These are phyloP conservation scores for Capronia epimyces DNA, from an alignment of 2,329 filamentous ascomycete species.

Conservation along the genomic window DNA sequence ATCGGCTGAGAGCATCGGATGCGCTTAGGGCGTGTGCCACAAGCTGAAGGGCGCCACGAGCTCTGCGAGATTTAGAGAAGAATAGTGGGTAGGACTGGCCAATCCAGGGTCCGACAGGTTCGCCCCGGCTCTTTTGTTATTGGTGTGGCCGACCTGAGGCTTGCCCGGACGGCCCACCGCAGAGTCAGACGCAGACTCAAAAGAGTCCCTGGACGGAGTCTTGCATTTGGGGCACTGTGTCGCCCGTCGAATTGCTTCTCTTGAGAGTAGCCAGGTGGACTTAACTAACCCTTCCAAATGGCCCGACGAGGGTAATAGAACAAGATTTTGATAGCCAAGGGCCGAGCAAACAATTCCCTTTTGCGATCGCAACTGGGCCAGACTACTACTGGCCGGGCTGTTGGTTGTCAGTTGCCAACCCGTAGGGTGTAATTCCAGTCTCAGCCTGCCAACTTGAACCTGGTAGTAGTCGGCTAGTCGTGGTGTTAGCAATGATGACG, in stretches of 20 bases:
- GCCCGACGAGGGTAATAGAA: not conserved
- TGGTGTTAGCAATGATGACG: not conserved
- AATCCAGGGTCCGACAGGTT: not conserved
- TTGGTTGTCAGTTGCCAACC: not conserved
- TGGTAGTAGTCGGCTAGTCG: not conserved
- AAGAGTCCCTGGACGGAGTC: not conserved
- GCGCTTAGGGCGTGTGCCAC: not conserved
- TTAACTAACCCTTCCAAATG: not conserved
- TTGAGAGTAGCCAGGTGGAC: not conserved
- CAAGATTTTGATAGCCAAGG: not conserved
- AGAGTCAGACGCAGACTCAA: not conserved
- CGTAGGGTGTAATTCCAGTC: not conserved
- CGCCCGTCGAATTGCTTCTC: not conserved
- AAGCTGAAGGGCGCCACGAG: not conserved
- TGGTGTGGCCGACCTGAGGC: not conserved
- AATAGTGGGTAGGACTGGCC: not conserved
- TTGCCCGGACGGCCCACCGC: not conserved
- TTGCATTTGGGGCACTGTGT: not conserved
- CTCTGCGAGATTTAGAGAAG: not conserved
- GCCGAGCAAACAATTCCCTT: not conserved
- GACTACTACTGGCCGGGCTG: not conserved
- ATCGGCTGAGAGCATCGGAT: too few species aligned
- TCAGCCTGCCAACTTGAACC: not conserved
- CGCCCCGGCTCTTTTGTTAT: not conserved
- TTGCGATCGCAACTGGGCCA: not conserved